Conservation (phyloP, 192 early-diverging fungal genomes). For the Helicostylum pulchrum region DNA sequence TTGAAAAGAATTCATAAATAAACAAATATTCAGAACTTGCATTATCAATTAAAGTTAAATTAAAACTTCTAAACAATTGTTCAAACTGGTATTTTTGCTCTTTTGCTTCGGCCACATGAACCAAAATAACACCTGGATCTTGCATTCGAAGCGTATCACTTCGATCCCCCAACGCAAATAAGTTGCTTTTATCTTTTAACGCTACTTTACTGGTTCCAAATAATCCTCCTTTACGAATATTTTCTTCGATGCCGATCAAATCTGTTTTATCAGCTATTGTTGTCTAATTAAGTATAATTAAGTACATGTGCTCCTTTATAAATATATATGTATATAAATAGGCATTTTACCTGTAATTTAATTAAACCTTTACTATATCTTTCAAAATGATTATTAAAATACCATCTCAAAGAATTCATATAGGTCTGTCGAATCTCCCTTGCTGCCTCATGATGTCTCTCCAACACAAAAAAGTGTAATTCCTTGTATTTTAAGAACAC, state of each 20-base stretch:
- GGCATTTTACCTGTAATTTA: slow-evolving; percentile 69
- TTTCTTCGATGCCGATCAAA: slow-evolving; percentile 85
- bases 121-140: slow-evolving; percentile 85
- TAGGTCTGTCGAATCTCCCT: slow-evolving; percentile 85
- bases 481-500: slow-evolving; percentile 89
- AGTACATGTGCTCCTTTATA: not conserved
- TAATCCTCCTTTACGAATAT: slow-evolving; percentile 56
- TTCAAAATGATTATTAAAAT: slow-evolving; percentile 89
- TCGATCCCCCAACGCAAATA: slow-evolving; percentile 84
- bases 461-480: slow-evolving; percentile 87
- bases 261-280: slow-evolving; percentile 78
- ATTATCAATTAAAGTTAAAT: slow-evolving; percentile 90
- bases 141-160: slow-evolving; percentile 67
- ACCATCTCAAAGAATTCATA: slow-evolving; percentile 78
- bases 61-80: slow-evolving; percentile 86
- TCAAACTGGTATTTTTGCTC: slow-evolving; percentile 84
- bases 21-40: slow-evolving; percentile 95
- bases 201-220: slow-evolving; percentile 66
- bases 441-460: slow-evolving; percentile 84
- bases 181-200: slow-evolving; percentile 76
- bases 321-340: not conserved
- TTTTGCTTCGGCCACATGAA: slow-evolving; percentile 76
- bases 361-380: slow-evolving; percentile 74
- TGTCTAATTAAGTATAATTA: slow-evolving; percentile 36
- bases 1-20: slow-evolving; percentile 84